Base-by-base conservation (phyloP, 2,329 filamentous ascomycete species). In the Tolypocladium guangdongense region DNA sequence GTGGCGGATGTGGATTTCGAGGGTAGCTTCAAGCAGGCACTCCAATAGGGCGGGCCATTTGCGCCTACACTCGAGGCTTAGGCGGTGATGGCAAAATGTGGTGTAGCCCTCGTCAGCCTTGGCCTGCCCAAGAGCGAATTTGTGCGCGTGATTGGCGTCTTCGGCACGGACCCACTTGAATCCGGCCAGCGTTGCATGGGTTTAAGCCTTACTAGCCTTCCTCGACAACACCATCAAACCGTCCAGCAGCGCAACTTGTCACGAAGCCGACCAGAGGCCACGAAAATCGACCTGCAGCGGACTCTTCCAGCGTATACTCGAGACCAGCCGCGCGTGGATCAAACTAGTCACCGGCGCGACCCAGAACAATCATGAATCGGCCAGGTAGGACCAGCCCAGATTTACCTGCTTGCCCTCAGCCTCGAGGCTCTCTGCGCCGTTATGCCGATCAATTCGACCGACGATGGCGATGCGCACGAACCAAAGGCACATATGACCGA, bases 291-390 rank as follows among this genome's bases (percentile, higher is more conserved):
- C 32, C 45, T 7, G 30, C 16, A 43, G 46, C 14, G 24, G 18
- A 18, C 16, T 24, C 16, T 35, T 22, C 18, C 35, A 7, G 27
- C 49, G 36, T 16, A 50, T 6, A 27, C 18, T 27, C 33, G 32
- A 39, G 3, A 18, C 30, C 20, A 33, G 12, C 24, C 27, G n/a
- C 45, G 37, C 37, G 27, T 22, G 37, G 38, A 32, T 30, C 33
- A 32, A n/a, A 6, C 37, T 18, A 32, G 27, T 35, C 20, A 45
- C 54, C 41, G 33, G 12, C 33, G 37, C 54, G 33, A 52, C 43
- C 45, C 32, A 41, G n/a, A 54, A 57, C 64, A 68, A 74, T 68
- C 65, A 82, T 82, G 78, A 81, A 81, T 68, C 75, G 78, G 74
- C 74, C 77, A 81, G 78, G 78, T 82, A 81, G 68, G 73, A 64